phyloP scores from a whole-genome alignment of 1,284 basidiomycete species.

The Omphalotus olearius region DNA sequence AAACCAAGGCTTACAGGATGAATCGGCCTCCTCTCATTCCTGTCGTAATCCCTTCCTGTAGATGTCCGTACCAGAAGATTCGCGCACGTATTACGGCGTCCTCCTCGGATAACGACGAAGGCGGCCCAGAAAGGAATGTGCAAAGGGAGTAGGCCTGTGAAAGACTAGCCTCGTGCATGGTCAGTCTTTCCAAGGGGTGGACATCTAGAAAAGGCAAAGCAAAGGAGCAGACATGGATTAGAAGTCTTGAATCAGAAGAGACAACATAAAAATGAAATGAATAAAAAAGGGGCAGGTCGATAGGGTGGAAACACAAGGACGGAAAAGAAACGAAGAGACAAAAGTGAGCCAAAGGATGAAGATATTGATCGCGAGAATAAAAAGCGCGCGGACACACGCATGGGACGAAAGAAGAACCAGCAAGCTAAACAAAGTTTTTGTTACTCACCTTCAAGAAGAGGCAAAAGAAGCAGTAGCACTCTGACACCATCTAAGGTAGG shows the following conservation, averaged over 20 bases:
- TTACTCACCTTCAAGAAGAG: conserved; percentile 72
- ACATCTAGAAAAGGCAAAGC: conserved; percentile 26
- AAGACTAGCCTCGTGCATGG: conserved; percentile 40
- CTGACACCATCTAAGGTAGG: conserved; percentile 85
- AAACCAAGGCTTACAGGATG: conserved; percentile 49
- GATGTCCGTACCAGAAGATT: conserved; percentile 83
- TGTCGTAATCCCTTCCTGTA: conserved; percentile 76
- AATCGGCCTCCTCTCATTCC: conserved; percentile 78
- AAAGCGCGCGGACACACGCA: not conserved
- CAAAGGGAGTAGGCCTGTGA: conserved; percentile 67
- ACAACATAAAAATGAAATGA: conserved; percentile 7
- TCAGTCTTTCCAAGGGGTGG: conserved; percentile 37
- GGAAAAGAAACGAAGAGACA: not conserved
- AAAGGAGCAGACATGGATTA: not conserved
- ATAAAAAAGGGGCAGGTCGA: not conserved
- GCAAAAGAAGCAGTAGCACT: conserved; percentile 70
- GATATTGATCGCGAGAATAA: not conserved
- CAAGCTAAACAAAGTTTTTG: not conserved
- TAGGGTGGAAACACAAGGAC: not conserved
- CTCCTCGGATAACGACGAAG: conserved; percentile 47
- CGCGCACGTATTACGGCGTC: conserved; percentile 67
- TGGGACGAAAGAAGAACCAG: too few relatives aligned
- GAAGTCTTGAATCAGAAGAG: not conserved
- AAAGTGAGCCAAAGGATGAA: not conserved
- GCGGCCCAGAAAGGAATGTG: conserved; percentile 40